These are phyloP conservation scores for Casaregolazyma lundiana DNA, from an alignment of 1,139 yeast species.

Conservation along the genomic window DNA sequence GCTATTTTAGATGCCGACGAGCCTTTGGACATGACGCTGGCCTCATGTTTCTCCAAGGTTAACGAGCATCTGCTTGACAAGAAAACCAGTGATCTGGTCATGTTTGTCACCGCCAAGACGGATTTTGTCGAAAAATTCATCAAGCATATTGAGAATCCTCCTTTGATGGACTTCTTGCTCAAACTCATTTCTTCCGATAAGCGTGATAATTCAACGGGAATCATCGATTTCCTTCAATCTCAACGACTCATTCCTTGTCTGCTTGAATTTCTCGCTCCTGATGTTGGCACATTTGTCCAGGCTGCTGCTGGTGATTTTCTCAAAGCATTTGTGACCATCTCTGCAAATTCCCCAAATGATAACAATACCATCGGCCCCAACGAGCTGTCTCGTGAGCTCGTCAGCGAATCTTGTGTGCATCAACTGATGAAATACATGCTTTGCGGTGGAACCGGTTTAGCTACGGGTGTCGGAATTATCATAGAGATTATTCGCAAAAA, in stretches of 20 bases:
- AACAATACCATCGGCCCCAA: slow-evolving; percentile 94
- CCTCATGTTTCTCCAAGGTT: slow-evolving; percentile 89
- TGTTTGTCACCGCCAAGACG: slow-evolving; percentile 62
- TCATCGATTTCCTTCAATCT: slow-evolving; percentile 62
- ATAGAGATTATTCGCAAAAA: slow-evolving; percentile 94
- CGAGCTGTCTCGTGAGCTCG: slow-evolving; percentile 86
- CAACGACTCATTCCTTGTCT: slow-evolving; percentile 59
- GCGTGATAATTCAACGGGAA: slow-evolving; percentile 73
- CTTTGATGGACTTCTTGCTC: slow-evolving; percentile 75
- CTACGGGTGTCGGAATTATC: slow-evolving; percentile 93
- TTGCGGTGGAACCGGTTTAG: slow-evolving; percentile 83
- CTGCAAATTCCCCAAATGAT: slow-evolving; percentile 82
- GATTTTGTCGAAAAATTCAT: slow-evolving; percentile 63
- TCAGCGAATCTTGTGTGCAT: slow-evolving; percentile 62
- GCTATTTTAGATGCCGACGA: slow-evolving; percentile 58
- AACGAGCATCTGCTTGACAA: slow-evolving; percentile 89
- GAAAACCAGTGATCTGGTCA: slow-evolving; percentile 79
- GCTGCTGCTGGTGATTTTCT: slow-evolving; percentile 94
- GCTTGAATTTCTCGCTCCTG: slow-evolving; percentile 55
- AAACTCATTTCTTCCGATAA: slow-evolving; percentile 77
- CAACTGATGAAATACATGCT: slow-evolving; percentile 78
- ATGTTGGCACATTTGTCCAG: slow-evolving; percentile 61
- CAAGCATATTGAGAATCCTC: slow-evolving; percentile 78
- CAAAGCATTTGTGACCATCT: slow-evolving; percentile 87
- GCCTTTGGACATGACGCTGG: slow-evolving; percentile 68